These are phyloP conservation scores for Boletus semigastroideus DNA, from an alignment of 1,284 basidiomycete genomes.

Conservation along the genomic window DNA sequence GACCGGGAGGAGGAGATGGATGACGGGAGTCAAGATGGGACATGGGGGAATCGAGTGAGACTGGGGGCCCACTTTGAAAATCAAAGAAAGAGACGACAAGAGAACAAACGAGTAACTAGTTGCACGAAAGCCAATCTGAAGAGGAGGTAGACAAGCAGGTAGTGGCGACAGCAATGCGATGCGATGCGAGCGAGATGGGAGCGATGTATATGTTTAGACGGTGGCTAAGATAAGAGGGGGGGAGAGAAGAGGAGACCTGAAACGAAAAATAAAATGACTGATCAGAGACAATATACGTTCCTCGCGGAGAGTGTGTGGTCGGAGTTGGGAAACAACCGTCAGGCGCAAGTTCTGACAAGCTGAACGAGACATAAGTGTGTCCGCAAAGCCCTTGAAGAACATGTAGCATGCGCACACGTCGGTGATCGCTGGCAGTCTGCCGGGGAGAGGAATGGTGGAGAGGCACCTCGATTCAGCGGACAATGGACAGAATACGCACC, in stretches of 20 bases:
- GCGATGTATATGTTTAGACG: slow-evolving; percentile 30
- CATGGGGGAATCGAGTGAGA: slow-evolving; percentile 26
- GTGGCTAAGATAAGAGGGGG: slow-evolving; percentile 32
- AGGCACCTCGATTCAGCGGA: slow-evolving; percentile 25
- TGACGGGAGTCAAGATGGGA: slow-evolving; percentile 44
- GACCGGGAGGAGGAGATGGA: slow-evolving; percentile 42
- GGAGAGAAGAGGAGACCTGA: slow-evolving; percentile 22
- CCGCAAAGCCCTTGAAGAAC: slow-evolving; percentile 1
- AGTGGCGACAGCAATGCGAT: slow-evolving; percentile 37
- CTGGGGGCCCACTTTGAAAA: slow-evolving; percentile 10
- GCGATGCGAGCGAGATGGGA: slow-evolving; percentile 33
- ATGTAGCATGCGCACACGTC: not conserved
- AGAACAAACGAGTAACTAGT: slow-evolving; percentile 32
- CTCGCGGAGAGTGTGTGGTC: slow-evolving; percentile 37
- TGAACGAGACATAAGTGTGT: not conserved
- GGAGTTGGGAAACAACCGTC: slow-evolving; percentile 34
- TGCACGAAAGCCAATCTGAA: slow-evolving; percentile 35
- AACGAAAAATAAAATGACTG: slow-evolving; percentile 30
- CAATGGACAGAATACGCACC: slow-evolving; percentile 31
- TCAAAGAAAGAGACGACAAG: slow-evolving; percentile 11
- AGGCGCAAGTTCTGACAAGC: slow-evolving; percentile 20
- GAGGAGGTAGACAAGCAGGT: slow-evolving; percentile 23
- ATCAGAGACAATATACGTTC: slow-evolving; percentile 28
- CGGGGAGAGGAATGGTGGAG: not conserved
- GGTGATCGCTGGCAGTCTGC: not conserved